These are phyloP conservation scores for Paxillus rubicundulus DNA, from an alignment of 768 basidiomycete genomes.

Conservation along the genomic window DNA sequence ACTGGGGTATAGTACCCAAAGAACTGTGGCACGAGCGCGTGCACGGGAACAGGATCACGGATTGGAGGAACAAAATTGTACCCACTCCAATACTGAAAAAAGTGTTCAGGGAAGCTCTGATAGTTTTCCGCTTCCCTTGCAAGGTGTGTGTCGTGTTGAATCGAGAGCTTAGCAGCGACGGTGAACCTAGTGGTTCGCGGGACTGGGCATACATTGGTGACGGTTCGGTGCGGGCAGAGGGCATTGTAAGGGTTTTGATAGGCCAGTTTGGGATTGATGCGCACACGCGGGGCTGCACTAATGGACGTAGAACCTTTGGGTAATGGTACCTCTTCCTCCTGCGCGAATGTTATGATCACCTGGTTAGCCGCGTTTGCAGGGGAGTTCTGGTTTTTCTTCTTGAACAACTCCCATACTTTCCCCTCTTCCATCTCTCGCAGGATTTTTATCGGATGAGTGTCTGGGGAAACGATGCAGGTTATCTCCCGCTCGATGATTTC, in stretches of 20 bases:
- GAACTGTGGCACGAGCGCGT: slow-evolving; percentile 58
- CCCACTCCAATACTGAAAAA: slow-evolving; percentile 26
- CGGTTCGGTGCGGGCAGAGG: slow-evolving; percentile 4
- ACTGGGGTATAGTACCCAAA: slow-evolving; percentile 55
- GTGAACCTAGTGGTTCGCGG: slow-evolving; percentile 36
- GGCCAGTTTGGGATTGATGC: slow-evolving; percentile 14
- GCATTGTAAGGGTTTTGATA: slow-evolving; percentile 7
- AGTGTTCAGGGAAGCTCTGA: slow-evolving; percentile 24
- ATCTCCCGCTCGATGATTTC: slow-evolving; percentile 20
- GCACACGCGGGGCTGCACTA: not conserved
- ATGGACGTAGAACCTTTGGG: not conserved
- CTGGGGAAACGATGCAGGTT: slow-evolving; percentile 4
- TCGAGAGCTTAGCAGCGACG: slow-evolving; percentile 47
- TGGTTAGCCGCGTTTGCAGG: not conserved
- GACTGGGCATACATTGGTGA: not conserved
- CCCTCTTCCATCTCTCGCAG: not conserved
- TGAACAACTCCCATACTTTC: not conserved
- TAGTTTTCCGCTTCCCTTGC: slow-evolving; percentile 28
- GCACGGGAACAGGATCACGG: slow-evolving; percentile 43
- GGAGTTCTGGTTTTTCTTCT: not conserved
- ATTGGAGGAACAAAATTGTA: slow-evolving; percentile 28
- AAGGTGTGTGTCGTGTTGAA: slow-evolving; percentile 38
- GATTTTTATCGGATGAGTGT: not conserved
- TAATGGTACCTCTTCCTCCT: not conserved
- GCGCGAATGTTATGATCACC: not conserved